Base-by-base conservation (phyloP, 345 rosid species). In the Noccaea caerulescens region DNA sequence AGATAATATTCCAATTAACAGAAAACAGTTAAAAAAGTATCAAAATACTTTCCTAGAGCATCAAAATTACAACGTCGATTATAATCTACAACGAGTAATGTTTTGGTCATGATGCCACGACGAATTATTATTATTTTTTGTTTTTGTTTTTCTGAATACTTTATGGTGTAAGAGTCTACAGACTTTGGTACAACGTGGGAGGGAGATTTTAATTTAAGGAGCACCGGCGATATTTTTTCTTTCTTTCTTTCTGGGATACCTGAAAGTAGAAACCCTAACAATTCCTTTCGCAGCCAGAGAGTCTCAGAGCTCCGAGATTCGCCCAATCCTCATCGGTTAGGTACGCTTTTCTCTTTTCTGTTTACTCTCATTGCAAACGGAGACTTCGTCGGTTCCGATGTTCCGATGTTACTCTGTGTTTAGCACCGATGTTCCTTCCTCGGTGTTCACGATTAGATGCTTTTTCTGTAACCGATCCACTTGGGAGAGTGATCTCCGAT, bases 251-350 rank as follows among this genome's bases (percentile, higher is more conserved):
- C 20, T 41, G 25, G 3, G 59, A 41, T 10, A 30, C 23, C 36
- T 10, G 20, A 60, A 62, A 33, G 30, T 33, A 47, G 11, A 13
- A 72, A 64, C 76, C 71, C 76, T 72, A 72, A 63, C 10, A 6
- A 49, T 20, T 11, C 10, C 54, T 23, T 72, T 52, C 56, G 55
- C 69, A 52, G 55, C 11, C 69, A 42, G 18, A 34, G 33, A 34
- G 33, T 13, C 53, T 43, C 50, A 4, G 32, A 54, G 42, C 45
- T 44, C 36, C 37, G 1, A 58, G 72, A 32, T 44, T 57, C 56
- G n/a, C 1, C n/a, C 64, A 49, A 10, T 59, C 59, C 1, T 63
- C 46, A 34, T 63, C 39, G 63, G 0, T 25, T 10, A 45, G 63
- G 69, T 55, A 37, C 69, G 55, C 30, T 36, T 62, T 16, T 16